Percentiles rank a stretch among this genome's conserved stretches.
These are phyloP conservation scores for Plasmodium sp. DNA, from an alignment of 169 alveolate genomes.

Conservation along the genomic window DNA sequence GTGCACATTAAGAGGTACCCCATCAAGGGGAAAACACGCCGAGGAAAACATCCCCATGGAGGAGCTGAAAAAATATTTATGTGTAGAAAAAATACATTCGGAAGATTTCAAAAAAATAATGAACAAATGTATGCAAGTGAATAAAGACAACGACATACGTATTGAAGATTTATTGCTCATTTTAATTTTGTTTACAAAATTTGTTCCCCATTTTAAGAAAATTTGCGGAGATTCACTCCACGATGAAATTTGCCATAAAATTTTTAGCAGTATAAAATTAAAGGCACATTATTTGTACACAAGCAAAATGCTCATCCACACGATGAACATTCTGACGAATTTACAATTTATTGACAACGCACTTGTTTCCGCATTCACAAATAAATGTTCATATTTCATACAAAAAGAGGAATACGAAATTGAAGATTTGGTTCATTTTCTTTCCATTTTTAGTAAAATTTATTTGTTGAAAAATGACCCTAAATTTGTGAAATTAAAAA, in stretches of 20 bases:
- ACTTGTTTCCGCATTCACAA: slow-evolving; percentile 9
- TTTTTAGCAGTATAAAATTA: slow-evolving; percentile 12
- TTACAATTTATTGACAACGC: slow-evolving; percentile 33
- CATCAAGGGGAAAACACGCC: neutral
- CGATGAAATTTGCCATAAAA: neutral
- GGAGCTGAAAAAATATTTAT: slow-evolving; percentile 10
- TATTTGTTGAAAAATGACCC: neutral
- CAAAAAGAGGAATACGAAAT: slow-evolving; percentile 43
- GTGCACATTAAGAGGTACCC: neutral
- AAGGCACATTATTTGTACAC: slow-evolving; percentile 63
- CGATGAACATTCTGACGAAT: slow-evolving; percentile 36
- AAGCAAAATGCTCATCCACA: slow-evolving; percentile 55
- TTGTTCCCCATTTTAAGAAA: slow-evolving; percentile 9
- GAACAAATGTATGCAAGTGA: neutral
- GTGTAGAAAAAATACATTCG: slow-evolving; percentile 5
- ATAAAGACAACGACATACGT: neutral
- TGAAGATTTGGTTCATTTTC: slow-evolving; percentile 26
- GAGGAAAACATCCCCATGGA: slow-evolving; percentile 2
- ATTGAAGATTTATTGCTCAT: slow-evolving; percentile 33
- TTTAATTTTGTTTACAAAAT: slow-evolving; percentile 27
- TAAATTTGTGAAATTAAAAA: neutral
- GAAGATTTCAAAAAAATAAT: slow-evolving; percentile 28
- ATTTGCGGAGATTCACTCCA: neutral
- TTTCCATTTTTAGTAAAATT: slow-evolving; percentile 29
- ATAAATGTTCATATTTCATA: slow-evolving; percentile 28